These are phyloP conservation scores for Thielaviopsis punctulata DNA, from an alignment of 2,329 filamentous ascomycete genomes.

Conservation along the genomic window DNA sequence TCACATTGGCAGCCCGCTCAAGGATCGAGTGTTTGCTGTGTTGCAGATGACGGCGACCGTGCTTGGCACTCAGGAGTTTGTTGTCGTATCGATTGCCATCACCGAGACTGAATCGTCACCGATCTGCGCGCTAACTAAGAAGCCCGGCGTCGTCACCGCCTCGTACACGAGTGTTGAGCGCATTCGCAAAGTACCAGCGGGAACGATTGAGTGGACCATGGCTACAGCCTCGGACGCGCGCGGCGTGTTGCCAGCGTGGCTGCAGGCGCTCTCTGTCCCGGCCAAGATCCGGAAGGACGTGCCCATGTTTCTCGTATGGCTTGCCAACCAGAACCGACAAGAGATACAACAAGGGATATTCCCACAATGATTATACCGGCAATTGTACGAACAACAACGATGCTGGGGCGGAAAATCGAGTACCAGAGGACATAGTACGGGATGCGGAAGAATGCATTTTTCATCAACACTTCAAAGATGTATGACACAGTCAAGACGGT, in stretches of 20 bases:
- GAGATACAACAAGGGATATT: slow-evolving; percentile 7
- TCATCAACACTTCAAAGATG: background rate
- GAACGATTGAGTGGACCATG: slow-evolving; percentile 57
- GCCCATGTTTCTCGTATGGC: slow-evolving; percentile 48
- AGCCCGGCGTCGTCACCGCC: slow-evolving; percentile 34
- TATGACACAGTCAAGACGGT: slow-evolving; percentile 5
- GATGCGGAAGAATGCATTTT: slow-evolving; percentile 1
- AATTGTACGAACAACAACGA: slow-evolving; percentile 1
- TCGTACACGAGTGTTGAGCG: slow-evolving; percentile 50
- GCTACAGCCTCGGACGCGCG: slow-evolving; percentile 55
- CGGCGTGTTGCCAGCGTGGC: slow-evolving; percentile 45
- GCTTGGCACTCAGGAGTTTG: slow-evolving; percentile 27
- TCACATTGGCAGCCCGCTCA: slow-evolving; percentile 39
- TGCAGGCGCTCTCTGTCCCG: slow-evolving; percentile 48
- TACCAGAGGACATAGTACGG: background rate
- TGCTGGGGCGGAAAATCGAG: background rate
- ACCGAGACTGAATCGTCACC: slow-evolving; percentile 22
- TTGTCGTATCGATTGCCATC: slow-evolving; percentile 40
- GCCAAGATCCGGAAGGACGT: slow-evolving; percentile 54
- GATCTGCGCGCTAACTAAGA: slow-evolving; percentile 47
- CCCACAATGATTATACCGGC: slow-evolving; percentile 7
- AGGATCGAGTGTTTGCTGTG: slow-evolving; percentile 48
- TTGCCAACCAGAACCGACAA: slow-evolving; percentile 23
- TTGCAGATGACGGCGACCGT: slow-evolving; percentile 35
- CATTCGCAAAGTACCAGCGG: slow-evolving; percentile 28